Evolutionary conservation across 805 yeast genomes (phyloP).

Genomic region (Zygosaccharomyces bailii): DNA sequence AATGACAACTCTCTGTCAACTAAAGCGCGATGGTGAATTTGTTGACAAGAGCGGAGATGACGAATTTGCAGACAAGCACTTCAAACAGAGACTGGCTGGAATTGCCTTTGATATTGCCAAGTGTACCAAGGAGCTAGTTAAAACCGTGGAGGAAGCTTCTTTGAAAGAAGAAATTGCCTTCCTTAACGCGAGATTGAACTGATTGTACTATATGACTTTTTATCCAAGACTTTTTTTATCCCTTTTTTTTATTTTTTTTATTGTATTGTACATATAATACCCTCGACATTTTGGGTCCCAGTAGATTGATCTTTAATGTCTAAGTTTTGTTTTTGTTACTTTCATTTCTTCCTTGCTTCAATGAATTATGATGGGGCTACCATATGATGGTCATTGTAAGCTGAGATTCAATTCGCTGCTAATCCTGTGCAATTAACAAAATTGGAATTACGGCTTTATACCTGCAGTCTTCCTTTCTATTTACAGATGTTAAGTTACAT

Average conservation of each 20-base stretch:
- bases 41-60: slow-evolving; percentile 42
- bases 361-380: too few species aligned
- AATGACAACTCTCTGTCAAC: slow-evolving; percentile 67
- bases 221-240: neutral
- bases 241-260: neutral
- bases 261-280: slow-evolving; percentile 7
- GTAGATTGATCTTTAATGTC: neutral
- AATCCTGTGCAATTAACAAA: too few species aligned
- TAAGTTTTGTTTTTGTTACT: neutral
- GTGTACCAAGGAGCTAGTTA: slow-evolving; percentile 91
- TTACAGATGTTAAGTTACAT: slow-evolving; percentile 8
- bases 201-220: slow-evolving; percentile 4
- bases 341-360: neutral
- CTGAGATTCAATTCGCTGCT: too few species aligned
- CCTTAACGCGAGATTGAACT: slow-evolving; percentile 59
- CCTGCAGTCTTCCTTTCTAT: slow-evolving; percentile 1
- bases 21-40: slow-evolving; percentile 32
- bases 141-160: slow-evolving; percentile 93
- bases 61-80: slow-evolving; percentile 80
- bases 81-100: slow-evolving; percentile 92
- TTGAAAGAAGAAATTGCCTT: slow-evolving; percentile 80
- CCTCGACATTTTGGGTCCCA: neutral
- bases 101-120: slow-evolving; percentile 95
- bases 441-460: neutral
- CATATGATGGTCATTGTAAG: too few species aligned